Conservation (phyloP, 176 grass and related monocot species). For the Metroxylon sagu region DNA sequence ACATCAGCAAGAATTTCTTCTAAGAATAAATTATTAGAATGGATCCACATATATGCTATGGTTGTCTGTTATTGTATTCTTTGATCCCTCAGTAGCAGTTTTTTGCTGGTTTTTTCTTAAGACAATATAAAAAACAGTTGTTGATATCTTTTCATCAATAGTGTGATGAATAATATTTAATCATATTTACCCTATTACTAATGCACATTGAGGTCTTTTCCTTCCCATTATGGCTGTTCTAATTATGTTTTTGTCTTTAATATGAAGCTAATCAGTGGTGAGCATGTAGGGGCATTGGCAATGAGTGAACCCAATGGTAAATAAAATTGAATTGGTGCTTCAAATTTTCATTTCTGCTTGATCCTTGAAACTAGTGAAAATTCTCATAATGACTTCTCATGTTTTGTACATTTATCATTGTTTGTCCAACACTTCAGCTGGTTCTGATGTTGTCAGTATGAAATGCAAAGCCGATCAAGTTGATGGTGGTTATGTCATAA, state of each 20-base stretch:
- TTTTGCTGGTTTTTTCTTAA: too few species aligned
- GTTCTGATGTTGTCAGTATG: constrained; percentile 98
- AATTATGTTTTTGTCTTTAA: constrained; percentile 18
- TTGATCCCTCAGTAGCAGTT: too few species aligned
- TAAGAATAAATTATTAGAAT: too few species aligned
- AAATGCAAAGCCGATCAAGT: constrained; percentile 91
- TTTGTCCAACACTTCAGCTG: constrained; percentile 44
- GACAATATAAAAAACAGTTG: too few species aligned
- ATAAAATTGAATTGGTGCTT: constrained; percentile 1
- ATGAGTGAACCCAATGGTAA: constrained; percentile 98
- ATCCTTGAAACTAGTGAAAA: too few species aligned
- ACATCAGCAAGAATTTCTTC: too few species aligned
- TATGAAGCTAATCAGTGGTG: constrained; percentile 83
- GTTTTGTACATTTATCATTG: neutral
- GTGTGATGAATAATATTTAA: too few species aligned
- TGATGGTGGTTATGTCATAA: constrained; percentile 78
- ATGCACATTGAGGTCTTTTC: too few species aligned
- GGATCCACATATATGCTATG: too few species aligned
- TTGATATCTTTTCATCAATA: too few species aligned
- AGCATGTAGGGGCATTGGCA: constrained; percentile 81
- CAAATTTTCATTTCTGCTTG: constrained; percentile 2
- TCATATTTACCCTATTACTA: too few species aligned
- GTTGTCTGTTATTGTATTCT: too few species aligned
- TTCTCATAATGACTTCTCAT: neutral
- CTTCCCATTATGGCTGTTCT: neutral